Evolutionary conservation across 352 stramenopile species (phyloP), one percentile per base, ranked within the genome.

Genomic region (Phytophthora melonis): DNA sequence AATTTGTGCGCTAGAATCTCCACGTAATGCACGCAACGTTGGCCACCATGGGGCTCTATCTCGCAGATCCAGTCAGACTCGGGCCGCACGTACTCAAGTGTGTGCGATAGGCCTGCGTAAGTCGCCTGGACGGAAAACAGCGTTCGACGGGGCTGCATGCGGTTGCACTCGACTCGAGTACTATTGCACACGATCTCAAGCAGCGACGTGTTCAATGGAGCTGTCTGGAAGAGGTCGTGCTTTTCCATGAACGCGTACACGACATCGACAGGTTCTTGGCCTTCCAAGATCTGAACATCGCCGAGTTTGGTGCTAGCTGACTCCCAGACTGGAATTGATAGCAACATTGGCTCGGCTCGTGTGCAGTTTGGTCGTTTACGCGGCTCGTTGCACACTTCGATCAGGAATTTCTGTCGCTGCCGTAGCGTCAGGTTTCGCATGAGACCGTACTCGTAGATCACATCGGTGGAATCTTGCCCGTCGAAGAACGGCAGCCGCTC

Each of bases 181-280:
- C 72, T 92, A 63, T 91, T 93, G 74, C 89, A 95, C 9, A 92
- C 86, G 13, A 90, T 70, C 63, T 89, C 72, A 2, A 90, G 64
- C 21, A 95, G 63, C 9, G 84, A 85, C 52, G 84, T 92, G 78
- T 95, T 95, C 60, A 95, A 72, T 49, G 89, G 89, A 30, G 77
- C 87, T 5, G 89, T 92, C 66, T 95, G 89, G 68, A 95, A 94
- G 25, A 95, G 56, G 52, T 95, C 89, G 74, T 95, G 89, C 61
- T 95, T 95, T 52, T 95, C 89, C 61, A 95, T 81, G 58, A 95
- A 95, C 18, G 89, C 83, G 62, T 95, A 94, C n/a, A 95, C 86
- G 34, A 91, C 78, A 55, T 95, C 89, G 2, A 94, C 68, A 7
- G 89, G 89, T 66, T 95, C 89, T 70, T 95, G 89, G 27, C 83